Evolutionary conservation across 2,329 filamentous ascomycete genomes (phyloP).

Genomic region (Xylariaceae sp.): DNA sequence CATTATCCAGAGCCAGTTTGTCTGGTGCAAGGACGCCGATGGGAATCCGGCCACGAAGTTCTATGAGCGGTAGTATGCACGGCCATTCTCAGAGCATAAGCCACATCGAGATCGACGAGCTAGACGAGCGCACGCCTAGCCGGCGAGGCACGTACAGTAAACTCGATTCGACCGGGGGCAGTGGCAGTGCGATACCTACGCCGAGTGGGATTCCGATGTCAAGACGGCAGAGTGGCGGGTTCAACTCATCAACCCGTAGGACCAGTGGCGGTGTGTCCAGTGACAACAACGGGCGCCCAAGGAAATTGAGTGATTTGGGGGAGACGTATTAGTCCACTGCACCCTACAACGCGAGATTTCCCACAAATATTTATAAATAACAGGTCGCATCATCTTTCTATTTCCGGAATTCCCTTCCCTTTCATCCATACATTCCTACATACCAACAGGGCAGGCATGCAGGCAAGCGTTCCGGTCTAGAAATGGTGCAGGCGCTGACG

Average conservation of each 20-base stretch:
- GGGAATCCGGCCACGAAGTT: constrained; percentile 64
- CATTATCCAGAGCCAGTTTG: constrained; percentile 62
- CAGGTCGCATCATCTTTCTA: constrained; percentile 18
- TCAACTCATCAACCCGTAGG: constrained; percentile 33
- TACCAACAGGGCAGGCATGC: constrained; percentile 15
- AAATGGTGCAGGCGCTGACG: constrained; percentile 22
- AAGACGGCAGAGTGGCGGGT: constrained; percentile 42
- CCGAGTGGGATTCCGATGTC: constrained; percentile 48
- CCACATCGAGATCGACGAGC: constrained; percentile 51
- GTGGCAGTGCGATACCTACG: constrained; percentile 38
- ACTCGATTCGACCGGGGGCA: constrained; percentile 40
- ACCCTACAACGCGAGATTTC: no score
- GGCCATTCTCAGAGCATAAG: constrained; percentile 56
- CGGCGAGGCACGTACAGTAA: constrained; percentile 51
- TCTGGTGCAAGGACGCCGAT: constrained; percentile 61
- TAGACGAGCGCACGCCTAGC: constrained; percentile 51
- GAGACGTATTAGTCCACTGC: constrained; percentile 46
- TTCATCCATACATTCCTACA: no score
- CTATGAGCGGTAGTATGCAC: constrained; percentile 61
- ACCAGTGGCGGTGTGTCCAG: constrained; percentile 34
- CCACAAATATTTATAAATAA: no score
- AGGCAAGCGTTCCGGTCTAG: constrained; percentile 17
- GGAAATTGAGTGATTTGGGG: constrained; percentile 47
- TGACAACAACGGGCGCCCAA: constrained; percentile 30
- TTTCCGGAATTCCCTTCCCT: no score